These are phyloP conservation scores for Wakefieldia striispora DNA, from an alignment of 768 basidiomycete genomes.

Conservation along the genomic window DNA sequence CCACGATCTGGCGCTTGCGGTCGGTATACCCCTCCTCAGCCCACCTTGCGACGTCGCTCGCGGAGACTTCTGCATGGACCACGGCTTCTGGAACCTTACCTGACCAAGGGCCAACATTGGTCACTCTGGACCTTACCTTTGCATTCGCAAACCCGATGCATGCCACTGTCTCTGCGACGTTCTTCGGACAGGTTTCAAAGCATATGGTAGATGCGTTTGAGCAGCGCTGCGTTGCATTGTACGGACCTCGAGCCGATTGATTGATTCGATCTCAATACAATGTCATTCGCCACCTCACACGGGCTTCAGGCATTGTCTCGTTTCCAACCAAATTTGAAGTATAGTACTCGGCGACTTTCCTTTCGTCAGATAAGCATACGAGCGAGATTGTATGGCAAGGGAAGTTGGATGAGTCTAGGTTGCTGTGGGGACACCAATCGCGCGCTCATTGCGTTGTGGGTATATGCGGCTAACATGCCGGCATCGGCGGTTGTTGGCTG, in stretches of 20 bases:
- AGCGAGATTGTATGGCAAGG: too few species aligned
- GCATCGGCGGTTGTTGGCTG: constrained; percentile 2
- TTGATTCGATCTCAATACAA: neutral
- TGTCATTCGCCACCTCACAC: too few species aligned
- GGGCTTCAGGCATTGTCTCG: too few species aligned
- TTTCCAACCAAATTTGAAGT: too few species aligned
- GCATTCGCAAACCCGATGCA: constrained; percentile 87
- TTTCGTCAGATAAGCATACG: too few species aligned
- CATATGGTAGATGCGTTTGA: constrained; percentile 95
- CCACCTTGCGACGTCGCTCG: constrained; percentile 30
- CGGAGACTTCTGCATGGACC: constrained; percentile 1
- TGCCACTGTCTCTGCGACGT: constrained; percentile 75
- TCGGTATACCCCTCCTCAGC: constrained; percentile 47
- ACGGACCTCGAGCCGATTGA: constrained; percentile 46
- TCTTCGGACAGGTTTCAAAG: constrained; percentile 84
- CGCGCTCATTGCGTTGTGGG: too few species aligned
- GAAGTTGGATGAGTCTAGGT: too few species aligned
- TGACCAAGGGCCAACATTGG: constrained; percentile 59
- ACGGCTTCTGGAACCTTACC: neutral
- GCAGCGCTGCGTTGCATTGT: constrained; percentile 71
- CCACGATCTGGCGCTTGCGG: constrained; percentile 73
- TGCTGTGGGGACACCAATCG: too few species aligned
- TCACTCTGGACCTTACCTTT: constrained; percentile 82
- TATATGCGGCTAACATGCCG: neutral
- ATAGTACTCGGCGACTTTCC: too few species aligned